These are phyloP conservation scores for Amesomyces nigricolor DNA, from an alignment of 2,329 filamentous ascomycete species.

Conservation along the genomic window DNA sequence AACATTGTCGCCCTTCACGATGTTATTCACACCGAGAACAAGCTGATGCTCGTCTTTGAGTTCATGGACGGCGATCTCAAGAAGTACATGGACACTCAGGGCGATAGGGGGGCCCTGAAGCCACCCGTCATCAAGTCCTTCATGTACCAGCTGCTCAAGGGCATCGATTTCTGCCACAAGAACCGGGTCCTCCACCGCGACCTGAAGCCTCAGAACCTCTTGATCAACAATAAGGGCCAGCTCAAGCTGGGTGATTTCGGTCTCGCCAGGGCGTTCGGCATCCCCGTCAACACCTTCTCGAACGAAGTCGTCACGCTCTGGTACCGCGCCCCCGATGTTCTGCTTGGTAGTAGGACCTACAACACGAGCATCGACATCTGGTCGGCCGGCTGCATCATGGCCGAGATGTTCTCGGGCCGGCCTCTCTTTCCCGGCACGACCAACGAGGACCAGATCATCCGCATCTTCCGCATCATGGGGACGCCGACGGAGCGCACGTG, in stretches of 20 bases:
- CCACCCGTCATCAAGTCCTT: conserved; percentile 93
- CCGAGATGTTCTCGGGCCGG: conserved; percentile 96
- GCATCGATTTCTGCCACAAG: conserved; percentile 96
- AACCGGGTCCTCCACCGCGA: conserved; percentile 95
- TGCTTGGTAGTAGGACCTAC: conserved; percentile 90
- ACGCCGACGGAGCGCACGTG: conserved; percentile 92
- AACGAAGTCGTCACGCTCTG: conserved; percentile 97
- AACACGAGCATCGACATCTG: conserved; percentile 99
- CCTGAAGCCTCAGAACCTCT: conserved; percentile 90
- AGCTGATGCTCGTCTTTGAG: conserved; percentile 98
- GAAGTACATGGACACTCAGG: conserved; percentile 95
- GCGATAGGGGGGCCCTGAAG: conserved; percentile 83
- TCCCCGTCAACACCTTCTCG: conserved; percentile 95
- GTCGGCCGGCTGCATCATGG: conserved; percentile 99
- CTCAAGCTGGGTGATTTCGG: conserved; percentile 94
- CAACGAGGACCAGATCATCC: conserved; percentile 94
- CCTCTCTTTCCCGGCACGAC: conserved; percentile 96
- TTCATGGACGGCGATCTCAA: conserved; percentile 98
- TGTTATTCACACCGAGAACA: conserved; percentile 99
- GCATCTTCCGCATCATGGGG: conserved; percentile 98
- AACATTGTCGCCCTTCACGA: conserved; percentile 97
- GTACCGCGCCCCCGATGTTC: conserved; percentile 94
- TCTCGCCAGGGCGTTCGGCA: conserved; percentile 88
- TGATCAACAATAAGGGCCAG: conserved; percentile 87
- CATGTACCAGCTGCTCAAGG: conserved; percentile 95